Percentiles rank a stretch among this genome's conserved stretches.
These are phyloP conservation scores for Imleria badia DNA, from an alignment of 768 basidiomycete genomes.

Conservation along the genomic window DNA sequence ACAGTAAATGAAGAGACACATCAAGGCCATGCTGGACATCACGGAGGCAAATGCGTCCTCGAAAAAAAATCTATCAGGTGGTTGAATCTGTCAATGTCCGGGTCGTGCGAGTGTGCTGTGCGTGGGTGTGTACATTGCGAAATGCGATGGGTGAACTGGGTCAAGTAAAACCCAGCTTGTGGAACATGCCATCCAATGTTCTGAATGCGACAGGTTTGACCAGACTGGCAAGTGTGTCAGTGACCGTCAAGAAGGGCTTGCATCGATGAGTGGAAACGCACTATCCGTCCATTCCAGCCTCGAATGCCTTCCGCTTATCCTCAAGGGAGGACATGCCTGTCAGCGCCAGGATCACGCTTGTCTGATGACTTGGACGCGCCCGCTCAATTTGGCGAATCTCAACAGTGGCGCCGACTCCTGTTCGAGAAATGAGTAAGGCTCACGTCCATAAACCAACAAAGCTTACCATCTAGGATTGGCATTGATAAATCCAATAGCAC, in stretches of 20 bases:
- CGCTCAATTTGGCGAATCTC: constrained; percentile 79
- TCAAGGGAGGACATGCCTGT: constrained; percentile 94
- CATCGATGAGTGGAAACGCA: constrained; percentile 39
- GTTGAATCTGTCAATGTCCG: constrained; percentile 12
- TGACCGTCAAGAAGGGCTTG: not conserved
- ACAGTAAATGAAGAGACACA: constrained; percentile 8
- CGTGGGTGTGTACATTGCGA: constrained; percentile 6
- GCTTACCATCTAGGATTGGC: constrained; percentile 85
- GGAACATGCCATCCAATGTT: constrained; percentile 82
- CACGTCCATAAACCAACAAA: not conserved
- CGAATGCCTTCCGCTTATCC: constrained; percentile 88
- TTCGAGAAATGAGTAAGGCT: not conserved
- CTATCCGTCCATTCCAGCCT: constrained; percentile 95
- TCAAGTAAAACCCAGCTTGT: constrained; percentile 59
- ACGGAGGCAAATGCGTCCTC: not conserved
- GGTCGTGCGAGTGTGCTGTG: constrained; percentile 6
- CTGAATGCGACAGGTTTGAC: constrained; percentile 97
- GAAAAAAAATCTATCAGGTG: constrained; percentile 5
- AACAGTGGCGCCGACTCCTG: constrained; percentile 79
- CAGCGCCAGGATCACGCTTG: constrained; percentile 74
- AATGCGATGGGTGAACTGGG: constrained; percentile 9
- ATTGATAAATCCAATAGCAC: constrained; percentile 89
- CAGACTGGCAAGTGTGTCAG: constrained; percentile 47
- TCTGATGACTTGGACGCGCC: constrained; percentile 29
- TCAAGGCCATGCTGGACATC: constrained; percentile 2